Evolutionary conservation across 1,284 basidiomycete genomes (phyloP), one percentile per base, ranked within the genome.

Genomic region (Ceratobasidium sp.): DNA sequence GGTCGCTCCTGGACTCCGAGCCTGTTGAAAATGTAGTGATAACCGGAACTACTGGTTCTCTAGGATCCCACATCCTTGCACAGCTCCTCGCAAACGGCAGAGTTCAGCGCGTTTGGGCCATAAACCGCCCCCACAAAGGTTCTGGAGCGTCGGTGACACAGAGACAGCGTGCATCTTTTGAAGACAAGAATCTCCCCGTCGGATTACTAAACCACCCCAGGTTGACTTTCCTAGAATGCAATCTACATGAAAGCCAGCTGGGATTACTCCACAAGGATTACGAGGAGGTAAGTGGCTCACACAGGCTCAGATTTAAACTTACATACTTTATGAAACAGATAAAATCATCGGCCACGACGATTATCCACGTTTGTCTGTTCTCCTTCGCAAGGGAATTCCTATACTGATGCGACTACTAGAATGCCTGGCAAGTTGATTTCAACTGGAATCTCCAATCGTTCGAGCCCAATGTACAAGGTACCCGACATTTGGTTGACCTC

Each of bases 41-140:
- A 21, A 79, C 78, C 1, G 78, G 78, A 1, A 77, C 76, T 9
- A 79, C 78, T 25, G 78, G 78, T 2, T 75, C 74, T 46, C 70
- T 79, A 1, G 78, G 78, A 6, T 74, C 75, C 0, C 68, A 73
- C 41, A 54, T 78, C 7, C 73, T 79, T 4, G 74, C 74, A 1
- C 67, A 73, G 33, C 68, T 79, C 1, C 68, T 77, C 1, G 56
- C 29, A 14, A 42, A 66, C 21, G 36, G 39, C 23, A 54, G 25
- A 16, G 71, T 72, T 19, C n/a, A 42, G 16, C 57, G 50, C n/a
- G 59, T 72, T 19, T 72, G 71, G 68, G 70, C 71, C 23, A 52
- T 72, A 7, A 72, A 72, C 58, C 56, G 71, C 25, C 30, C 36
- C n/a, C 42, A 46, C 21, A 56, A 36, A 44, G 36, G n/a, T 30